Base-by-base conservation (phyloP, 1,284 basidiomycete species). In the Hypsizygus ulmarius region DNA sequence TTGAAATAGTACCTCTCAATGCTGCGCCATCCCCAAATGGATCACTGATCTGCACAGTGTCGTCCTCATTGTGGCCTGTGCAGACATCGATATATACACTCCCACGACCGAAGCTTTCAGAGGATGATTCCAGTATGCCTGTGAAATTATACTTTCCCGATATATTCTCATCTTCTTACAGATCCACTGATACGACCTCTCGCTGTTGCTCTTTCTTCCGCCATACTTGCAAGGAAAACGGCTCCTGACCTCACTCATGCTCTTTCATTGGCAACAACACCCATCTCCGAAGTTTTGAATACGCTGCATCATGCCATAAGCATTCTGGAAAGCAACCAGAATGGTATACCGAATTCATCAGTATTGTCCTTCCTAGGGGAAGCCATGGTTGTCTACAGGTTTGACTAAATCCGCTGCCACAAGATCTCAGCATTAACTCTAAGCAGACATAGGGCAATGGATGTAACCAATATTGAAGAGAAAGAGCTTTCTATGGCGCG, bases 301-400 rank as follows among this genome's bases (percentile, higher is more conserved):
- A 69, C 71, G 7, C 53, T 85, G 35, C 70, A 66, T 51, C 70
- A 72, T 21, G 60, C 73, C 0, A 65, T 78, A 49, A 52, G 63
- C 3, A 62, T 75, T 6, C 62, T 79, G 43, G 75, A 78, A 49
- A 58, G 60, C 28, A 53, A 63, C 33, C 62, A 67, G 27, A 66
- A 65, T 39, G 70, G 69, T 11, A 51, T 64, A 39, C 55, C 61
- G 32, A 61, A 61, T 45, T 59, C 60, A 42, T 70, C 64, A 43
- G 71, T 67, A 2, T 66, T 68, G 54, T 75, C 80, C 43, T 60
- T 81, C 28, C 49, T 85, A 21, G 82, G 82, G 1, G 62, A 78
- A 14, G 70, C 72, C 2, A 68, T 80, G 15, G 82, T 84, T 54
- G 62, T 82, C 12, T 86, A 84, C 57, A 70, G 68, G 80, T 81